phyloP scores from a whole-genome alignment of 768 basidiomycete species.

The Tylopilus rubrobrunneus region DNA sequence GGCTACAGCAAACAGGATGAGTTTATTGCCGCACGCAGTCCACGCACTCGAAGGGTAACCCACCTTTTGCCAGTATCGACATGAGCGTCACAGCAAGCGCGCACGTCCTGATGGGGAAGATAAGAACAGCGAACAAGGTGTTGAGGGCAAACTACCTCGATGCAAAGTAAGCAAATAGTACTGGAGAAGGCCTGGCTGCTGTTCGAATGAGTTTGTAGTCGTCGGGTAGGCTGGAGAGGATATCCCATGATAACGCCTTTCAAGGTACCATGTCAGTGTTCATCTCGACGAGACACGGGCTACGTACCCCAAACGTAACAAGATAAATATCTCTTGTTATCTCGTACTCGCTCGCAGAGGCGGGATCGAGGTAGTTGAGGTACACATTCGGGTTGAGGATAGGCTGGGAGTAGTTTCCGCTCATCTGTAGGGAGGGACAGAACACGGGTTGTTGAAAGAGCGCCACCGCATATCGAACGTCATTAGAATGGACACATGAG shows the following conservation, averaged over 20 bases:
- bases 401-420: not conserved
- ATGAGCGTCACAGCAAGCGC: slow-evolving; percentile 18
- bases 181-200: slow-evolving; percentile 7
- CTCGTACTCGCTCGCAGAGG: slow-evolving; percentile 18
- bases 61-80: slow-evolving; percentile 19
- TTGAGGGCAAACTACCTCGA: slow-evolving; percentile 15
- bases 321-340: slow-evolving; percentile 15
- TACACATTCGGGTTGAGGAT: slow-evolving; percentile 22
- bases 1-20: slow-evolving; percentile 5
- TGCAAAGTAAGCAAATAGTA: slow-evolving; percentile 21
- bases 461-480: not conserved
- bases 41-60: not conserved
- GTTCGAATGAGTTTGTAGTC: slow-evolving; percentile 20
- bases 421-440: slow-evolving; percentile 1
- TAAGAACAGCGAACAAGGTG: slow-evolving; percentile 1
- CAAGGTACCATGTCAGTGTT: slow-evolving; percentile 1
- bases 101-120: slow-evolving; percentile 8
- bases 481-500: not conserved
- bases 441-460: not conserved
- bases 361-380: slow-evolving; percentile 26
- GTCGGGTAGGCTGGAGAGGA: slow-evolving; percentile 20
- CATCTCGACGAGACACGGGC: not conserved
- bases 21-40: not conserved
- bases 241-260: slow-evolving; percentile 25
- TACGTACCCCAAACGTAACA: slow-evolving; percentile 20